These are phyloP conservation scores for Madurella mycetomatis DNA, from an alignment of 2,329 filamentous ascomycete species.

Conservation along the genomic window DNA sequence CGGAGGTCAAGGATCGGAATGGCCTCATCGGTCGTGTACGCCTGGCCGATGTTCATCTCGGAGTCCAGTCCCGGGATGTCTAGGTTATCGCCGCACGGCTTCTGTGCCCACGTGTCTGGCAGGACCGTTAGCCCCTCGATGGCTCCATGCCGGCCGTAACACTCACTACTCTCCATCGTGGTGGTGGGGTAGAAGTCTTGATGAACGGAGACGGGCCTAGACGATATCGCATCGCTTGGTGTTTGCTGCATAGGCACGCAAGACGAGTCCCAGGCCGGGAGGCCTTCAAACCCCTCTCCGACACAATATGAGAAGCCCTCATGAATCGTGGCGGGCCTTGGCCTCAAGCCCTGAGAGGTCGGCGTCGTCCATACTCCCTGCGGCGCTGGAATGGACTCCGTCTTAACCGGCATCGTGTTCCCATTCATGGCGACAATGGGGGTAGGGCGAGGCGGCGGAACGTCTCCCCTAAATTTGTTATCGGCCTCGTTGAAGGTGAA, in stretches of 20 bases:
- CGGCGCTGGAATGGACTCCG: constrained; percentile 43
- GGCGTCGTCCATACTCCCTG: constrained; percentile 54
- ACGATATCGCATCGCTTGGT: constrained; percentile 47
- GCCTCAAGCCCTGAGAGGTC: constrained; percentile 46
- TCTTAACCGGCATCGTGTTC: constrained; percentile 44
- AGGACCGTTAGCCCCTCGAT: constrained; percentile 18
- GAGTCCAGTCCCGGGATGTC: constrained; percentile 53
- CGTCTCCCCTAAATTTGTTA: constrained; percentile 45
- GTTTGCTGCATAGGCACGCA: constrained; percentile 48
- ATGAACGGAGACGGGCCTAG: constrained; percentile 53
- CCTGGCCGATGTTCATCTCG: constrained; percentile 58
- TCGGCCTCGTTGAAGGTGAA: constrained; percentile 46
- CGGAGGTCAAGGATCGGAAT: constrained; percentile 59
- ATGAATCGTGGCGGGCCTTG: constrained; percentile 56
- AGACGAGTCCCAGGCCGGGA: constrained; percentile 56
- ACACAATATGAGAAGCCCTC: constrained; percentile 58
- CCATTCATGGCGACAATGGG: constrained; percentile 48
- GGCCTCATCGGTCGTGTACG: constrained; percentile 58
- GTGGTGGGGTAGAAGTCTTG: constrained; percentile 53
- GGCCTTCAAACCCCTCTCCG: constrained; percentile 47
- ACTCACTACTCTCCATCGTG: constrained; percentile 48
- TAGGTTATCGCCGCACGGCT: constrained; percentile 53
- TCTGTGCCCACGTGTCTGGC: constrained; percentile 48
- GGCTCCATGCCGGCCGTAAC: constrained; percentile 9
- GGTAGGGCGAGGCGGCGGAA: constrained; percentile 39